Percentiles rank a stretch among this genome's conserved stretches.
Conservation (phyloP, 2,329 filamentous ascomycete genomes). For the Fusarium oxysporum region DNA sequence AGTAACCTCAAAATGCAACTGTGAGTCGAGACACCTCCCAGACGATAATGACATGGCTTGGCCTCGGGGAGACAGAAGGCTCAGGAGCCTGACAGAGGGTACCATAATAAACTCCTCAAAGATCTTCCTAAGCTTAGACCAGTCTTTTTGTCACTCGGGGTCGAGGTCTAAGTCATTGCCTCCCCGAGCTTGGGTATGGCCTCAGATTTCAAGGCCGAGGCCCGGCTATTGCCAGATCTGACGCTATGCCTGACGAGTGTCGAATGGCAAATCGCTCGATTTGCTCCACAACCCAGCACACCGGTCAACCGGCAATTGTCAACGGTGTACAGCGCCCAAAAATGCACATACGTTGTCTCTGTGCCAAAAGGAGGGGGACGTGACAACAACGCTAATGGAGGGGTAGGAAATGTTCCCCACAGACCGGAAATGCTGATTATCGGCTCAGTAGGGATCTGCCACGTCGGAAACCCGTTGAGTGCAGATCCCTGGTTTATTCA, state of each 20-base stretch:
- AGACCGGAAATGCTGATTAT: not conserved
- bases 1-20: not conserved
- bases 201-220: not conserved
- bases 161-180: not conserved
- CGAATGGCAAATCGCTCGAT: not conserved
- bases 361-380: not conserved
- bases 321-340: not conserved
- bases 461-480: not conserved
- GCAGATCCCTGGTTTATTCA: not conserved
- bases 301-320: not conserved
- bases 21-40: not conserved
- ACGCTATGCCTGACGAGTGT: not conserved
- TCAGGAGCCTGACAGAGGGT: not conserved
- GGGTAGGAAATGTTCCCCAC: not conserved
- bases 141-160: not conserved
- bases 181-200: not conserved
- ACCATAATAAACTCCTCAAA: not conserved
- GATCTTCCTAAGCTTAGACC: fast-evolving
- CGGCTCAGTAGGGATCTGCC: conserved; percentile 3
- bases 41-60: not conserved
- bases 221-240: conserved; percentile 1
- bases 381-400: conserved; percentile 1
- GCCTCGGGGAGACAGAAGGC: not conserved
- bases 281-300: not conserved
- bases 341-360: not conserved